Evolutionary conservation across 208 protist genomes (phyloP).

Genomic region (Acanthamoeba sp.): DNA sequence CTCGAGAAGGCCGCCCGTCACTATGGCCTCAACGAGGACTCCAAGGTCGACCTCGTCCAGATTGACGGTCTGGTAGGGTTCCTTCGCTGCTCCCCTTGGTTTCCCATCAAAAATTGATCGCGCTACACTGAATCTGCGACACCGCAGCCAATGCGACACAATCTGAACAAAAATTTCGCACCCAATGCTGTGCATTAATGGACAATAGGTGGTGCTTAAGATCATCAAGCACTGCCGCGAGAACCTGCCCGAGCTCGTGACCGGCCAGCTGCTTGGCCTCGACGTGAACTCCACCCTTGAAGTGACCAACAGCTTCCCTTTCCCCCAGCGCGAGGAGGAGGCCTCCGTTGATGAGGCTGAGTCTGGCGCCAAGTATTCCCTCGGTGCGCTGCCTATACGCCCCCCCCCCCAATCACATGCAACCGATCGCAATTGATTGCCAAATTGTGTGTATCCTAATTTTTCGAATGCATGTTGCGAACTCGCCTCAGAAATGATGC

Average conservation of each 20-base stretch:
- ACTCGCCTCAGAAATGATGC: conserved; percentile 91
- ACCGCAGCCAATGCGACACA: no score
- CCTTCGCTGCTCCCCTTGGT: background rate
- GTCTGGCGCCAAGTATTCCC: conserved; percentile 69
- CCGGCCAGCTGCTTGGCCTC: conserved; percentile 90
- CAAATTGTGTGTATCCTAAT: background rate
- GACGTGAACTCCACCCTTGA: conserved; percentile 90
- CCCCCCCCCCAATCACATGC: background rate
- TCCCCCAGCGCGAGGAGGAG: conserved; percentile 80
- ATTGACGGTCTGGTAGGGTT: conserved; percentile 67
- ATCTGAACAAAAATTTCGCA: background rate
- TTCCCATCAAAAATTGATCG: no score
- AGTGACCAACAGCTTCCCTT: conserved; percentile 91
- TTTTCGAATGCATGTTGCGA: background rate
- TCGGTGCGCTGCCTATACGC: background rate
- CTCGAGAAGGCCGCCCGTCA: conserved; percentile 42
- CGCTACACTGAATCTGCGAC: no score
- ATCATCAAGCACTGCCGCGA: conserved; percentile 92
- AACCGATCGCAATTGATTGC: no score
- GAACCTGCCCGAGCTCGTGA: conserved; percentile 86
- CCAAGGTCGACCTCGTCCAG: conserved; percentile 60
- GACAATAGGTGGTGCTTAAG: conserved; percentile 89
- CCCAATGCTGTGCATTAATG: no score
- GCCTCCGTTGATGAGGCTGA: conserved; percentile 75
- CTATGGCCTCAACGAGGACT: conserved; percentile 46